phyloP scores from a whole-genome alignment of 495 filamentous ascomycete genomes.

The Penicillium flavigenum region DNA sequence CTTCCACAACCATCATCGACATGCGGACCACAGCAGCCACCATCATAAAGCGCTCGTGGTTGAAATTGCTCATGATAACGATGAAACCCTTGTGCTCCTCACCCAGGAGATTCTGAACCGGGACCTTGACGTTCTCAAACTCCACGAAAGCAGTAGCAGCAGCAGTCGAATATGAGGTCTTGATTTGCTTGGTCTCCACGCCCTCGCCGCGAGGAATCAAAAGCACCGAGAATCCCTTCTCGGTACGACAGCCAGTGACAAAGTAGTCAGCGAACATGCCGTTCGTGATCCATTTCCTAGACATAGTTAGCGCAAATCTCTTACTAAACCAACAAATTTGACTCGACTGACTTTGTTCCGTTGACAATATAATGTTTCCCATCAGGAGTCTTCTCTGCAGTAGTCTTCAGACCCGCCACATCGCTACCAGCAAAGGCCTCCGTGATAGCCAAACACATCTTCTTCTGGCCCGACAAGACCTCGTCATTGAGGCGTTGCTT shows the following conservation, averaged over 20 bases:
- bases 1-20: conserved; percentile 70
- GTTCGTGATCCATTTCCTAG: conserved; percentile 87
- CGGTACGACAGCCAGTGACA: conserved; percentile 76
- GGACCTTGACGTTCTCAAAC: conserved; percentile 85
- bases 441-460: conserved; percentile 83
- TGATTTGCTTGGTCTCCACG: conserved; percentile 76
- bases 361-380: conserved; percentile 84
- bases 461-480: conserved; percentile 77
- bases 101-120: conserved; percentile 74
- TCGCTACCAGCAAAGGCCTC: conserved; percentile 89
- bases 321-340: neutral
- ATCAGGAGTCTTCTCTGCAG: conserved; percentile 76
- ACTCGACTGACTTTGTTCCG: conserved; percentile 64
- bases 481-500: conserved; percentile 67
- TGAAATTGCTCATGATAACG: conserved; percentile 87
- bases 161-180: conserved; percentile 78
- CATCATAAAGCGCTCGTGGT: conserved; percentile 79
- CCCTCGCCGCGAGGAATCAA: conserved; percentile 69
- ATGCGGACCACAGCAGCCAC: conserved; percentile 60
- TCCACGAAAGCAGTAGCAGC: conserved; percentile 80
- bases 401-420: conserved; percentile 79
- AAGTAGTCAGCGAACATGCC: conserved; percentile 83
- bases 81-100: conserved; percentile 84
- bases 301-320: neutral
- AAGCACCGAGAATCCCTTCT: conserved; percentile 77